Conservation (phyloP, 345 rosid species). For the Eucalyptus fibrosa region DNA sequence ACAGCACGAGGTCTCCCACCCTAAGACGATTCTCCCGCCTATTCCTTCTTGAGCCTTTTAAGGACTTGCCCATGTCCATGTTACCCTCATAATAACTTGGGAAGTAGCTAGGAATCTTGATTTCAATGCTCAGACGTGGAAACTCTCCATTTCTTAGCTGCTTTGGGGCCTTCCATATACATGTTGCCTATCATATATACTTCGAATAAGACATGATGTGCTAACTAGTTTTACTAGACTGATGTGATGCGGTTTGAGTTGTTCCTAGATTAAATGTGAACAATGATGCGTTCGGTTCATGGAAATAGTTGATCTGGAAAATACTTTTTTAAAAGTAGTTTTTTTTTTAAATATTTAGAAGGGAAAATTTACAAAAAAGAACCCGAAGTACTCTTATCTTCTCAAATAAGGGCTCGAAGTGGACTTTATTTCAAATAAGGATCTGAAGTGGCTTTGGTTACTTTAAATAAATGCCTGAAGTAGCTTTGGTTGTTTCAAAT, state of each 20-base stretch:
- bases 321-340: neutral
- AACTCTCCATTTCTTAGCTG: neutral
- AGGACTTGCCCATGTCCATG: neutral
- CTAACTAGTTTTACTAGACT: neutral
- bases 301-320: neutral
- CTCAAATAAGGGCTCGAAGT: too few species aligned
- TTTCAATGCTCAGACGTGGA: neutral
- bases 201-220: neutral
- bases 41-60: too few species aligned
- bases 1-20: fast-evolving
- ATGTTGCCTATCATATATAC: neutral
- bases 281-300: fast-evolving
- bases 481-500: too few species aligned
- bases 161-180: neutral
- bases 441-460: too few species aligned
- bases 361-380: too few species aligned
- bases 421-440: too few species aligned
- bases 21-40: fast-evolving
- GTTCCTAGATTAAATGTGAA: neutral
- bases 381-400: fast-evolving
- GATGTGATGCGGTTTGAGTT: neutral
- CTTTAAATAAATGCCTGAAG: too few species aligned
- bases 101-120: neutral
- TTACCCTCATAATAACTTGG: neutral
- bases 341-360: neutral